Conservation (phyloP, 2,329 filamentous ascomycete species). For the Colletotrichum scovillei region DNA sequence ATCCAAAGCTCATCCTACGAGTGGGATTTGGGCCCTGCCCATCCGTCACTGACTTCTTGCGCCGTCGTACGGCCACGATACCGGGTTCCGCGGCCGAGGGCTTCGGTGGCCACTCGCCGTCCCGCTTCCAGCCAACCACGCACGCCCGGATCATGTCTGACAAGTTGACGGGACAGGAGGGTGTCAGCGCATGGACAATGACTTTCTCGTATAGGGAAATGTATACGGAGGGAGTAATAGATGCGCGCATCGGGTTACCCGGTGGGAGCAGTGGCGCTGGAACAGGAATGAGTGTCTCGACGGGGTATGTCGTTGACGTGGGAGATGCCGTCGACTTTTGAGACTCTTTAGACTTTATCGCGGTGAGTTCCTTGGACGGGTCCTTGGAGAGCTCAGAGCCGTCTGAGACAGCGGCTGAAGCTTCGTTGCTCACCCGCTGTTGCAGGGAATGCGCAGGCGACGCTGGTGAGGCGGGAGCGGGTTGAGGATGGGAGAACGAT, state of each 20-base stretch:
- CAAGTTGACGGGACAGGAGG: slow-evolving; percentile 89
- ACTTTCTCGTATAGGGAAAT: slow-evolving; percentile 90
- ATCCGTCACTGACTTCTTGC: slow-evolving; percentile 46
- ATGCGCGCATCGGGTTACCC: slow-evolving; percentile 80
- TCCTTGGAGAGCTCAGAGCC: slow-evolving; percentile 55
- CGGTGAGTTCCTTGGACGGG: slow-evolving; percentile 45
- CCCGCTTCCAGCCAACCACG: slow-evolving; percentile 91
- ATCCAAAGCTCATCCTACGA: slow-evolving; percentile 60
- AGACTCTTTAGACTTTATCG: slow-evolving; percentile 47
- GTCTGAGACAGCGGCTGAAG: slow-evolving; percentile 53
- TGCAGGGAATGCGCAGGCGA: slow-evolving; percentile 35
- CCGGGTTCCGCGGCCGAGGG: slow-evolving; percentile 58
- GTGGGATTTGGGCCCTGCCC: slow-evolving; percentile 41
- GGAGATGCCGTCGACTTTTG: slow-evolving; percentile 42
- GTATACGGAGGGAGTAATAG: slow-evolving; percentile 80
- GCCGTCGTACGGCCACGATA: slow-evolving; percentile 52
- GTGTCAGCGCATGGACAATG: slow-evolving; percentile 81
- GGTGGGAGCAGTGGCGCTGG: slow-evolving; percentile 78
- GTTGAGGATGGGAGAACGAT: slow-evolving; percentile 53
- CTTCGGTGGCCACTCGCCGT: slow-evolving; percentile 91
- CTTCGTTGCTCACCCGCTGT: slow-evolving; percentile 43
- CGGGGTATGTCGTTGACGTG: slow-evolving; percentile 53
- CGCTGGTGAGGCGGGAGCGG: slow-evolving; percentile 40
- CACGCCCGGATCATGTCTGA: slow-evolving; percentile 82
- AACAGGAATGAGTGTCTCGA: slow-evolving; percentile 76